Base-by-base conservation (phyloP, 192 early-diverging fungal genomes). In the Entomortierella parvispora region DNA sequence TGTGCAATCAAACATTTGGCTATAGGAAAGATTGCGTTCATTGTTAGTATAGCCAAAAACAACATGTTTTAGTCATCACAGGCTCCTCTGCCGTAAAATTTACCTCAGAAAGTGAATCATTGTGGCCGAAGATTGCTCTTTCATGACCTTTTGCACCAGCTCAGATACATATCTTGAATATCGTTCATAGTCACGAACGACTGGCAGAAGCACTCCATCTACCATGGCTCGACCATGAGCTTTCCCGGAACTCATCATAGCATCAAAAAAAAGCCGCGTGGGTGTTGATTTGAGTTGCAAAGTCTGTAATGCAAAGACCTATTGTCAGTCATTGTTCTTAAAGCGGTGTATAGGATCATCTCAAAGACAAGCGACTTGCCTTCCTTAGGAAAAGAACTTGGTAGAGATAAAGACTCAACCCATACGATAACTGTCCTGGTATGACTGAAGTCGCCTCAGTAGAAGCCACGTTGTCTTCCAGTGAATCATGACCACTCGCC, bases 61-160 rank as follows among this genome's bases (percentile, higher is more conserved):
- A n/a, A n/a, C n/a, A n/a, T n/a, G n/a, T n/a, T n/a, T n/a, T n/a
- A n/a, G n/a, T n/a, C n/a, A n/a, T n/a, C n/a, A n/a, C n/a, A n/a
- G n/a, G n/a, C n/a, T n/a, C n/a, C n/a, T n/a, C n/a, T 17, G 11
- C 5, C 14, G 23, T n/a, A 20, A 37, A 37, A 7, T n/a, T 3
- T 50, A 76, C 72, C 72, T 76, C 7, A 76, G 17, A 56, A 76
- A 76, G 29, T 76, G 65, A 28, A 52, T 62, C 53, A 62, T 28
- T 9, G 56, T 58, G 2, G 65, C 58, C 10, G 72, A 56, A 0
- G 65, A 43, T 15, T 68, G 64, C 29, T 76, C 72, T 20, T 76
- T 76, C 46, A 68, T 17, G 28, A 66, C 53, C 31, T 76, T 76
- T 49, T 68, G 72, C 1, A 68, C 59, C 8, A 76, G 65, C 18